phyloP scores from a whole-genome alignment of 164 flowering plant species.

The Pachysandra terminalis region DNA sequence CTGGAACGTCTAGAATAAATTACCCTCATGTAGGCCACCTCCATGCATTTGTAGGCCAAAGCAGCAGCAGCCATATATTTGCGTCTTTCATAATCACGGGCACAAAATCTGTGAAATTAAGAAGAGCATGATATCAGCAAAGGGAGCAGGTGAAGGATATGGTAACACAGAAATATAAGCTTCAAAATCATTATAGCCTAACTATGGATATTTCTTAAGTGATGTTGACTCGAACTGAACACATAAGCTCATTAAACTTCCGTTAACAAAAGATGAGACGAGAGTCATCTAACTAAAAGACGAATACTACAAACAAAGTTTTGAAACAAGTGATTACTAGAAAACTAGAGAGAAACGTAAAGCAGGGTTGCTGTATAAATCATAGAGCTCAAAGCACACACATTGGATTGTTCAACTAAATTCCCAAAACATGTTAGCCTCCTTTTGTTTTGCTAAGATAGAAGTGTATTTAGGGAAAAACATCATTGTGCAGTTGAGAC shows the following conservation, averaged over 20 bases:
- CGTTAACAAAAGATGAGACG: not conserved
- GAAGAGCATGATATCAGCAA: not conserved
- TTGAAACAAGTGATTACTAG: too few relatives aligned
- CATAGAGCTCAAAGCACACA: too few relatives aligned
- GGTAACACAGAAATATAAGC: not conserved
- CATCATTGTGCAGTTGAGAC: too few relatives aligned
- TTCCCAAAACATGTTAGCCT: too few relatives aligned
- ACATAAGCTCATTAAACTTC: not conserved
- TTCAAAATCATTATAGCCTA: not conserved
- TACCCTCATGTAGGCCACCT: conserved; percentile 77
- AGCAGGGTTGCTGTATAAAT: too few relatives aligned
- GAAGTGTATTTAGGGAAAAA: too few relatives aligned
- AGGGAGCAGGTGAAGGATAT: not conserved
- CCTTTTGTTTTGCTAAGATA: too few relatives aligned
- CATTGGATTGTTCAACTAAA: too few relatives aligned
- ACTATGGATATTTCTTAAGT: not conserved
- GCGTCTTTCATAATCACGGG: conserved; percentile 60
- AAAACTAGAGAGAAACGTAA: too few relatives aligned
- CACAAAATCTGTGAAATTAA: conserved; percentile 51
- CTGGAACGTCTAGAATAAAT: conserved; percentile 43
- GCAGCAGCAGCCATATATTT: conserved; percentile 77
- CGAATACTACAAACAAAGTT: too few relatives aligned
- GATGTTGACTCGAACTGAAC: not conserved
- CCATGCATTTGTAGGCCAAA: conserved; percentile 86
- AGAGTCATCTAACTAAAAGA: too few relatives aligned